Base-by-base conservation (phyloP, 495 filamentous ascomycete species). In the Penicillium desertorum region DNA sequence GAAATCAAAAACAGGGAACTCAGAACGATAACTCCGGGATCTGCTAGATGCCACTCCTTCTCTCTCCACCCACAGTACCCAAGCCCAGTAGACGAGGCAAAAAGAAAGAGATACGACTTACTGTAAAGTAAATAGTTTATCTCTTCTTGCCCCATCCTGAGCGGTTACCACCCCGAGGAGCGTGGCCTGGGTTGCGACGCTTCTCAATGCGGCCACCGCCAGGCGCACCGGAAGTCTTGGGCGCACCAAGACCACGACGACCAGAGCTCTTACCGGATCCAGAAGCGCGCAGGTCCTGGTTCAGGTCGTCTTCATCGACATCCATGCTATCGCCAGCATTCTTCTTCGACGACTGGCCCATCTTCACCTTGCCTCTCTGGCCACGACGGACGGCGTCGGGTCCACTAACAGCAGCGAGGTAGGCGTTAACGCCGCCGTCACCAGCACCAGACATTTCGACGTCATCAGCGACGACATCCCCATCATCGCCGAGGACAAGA, bases 321-420 rank as follows among this genome's bases (percentile, higher is more conserved):
- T 89, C 87, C 81, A 91, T 91, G 45, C 84, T 87, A 29, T 81
- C 81, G 41, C 73, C 75, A 45, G 56, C 81, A 16, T 84, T 83
- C 23, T 81, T 77, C 53, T 81, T 82, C 51, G 81, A 79, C 25
- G 81, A 75, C 63, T 83, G 81, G 63, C 81, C 86, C 76, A 96
- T 96, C 81, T 95, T 97, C 55, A 98, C 73, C 72, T 89, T 87
- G 19, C 94, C 92, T 52, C 87, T 83, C 62, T 89, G 86, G 20
- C 95, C 94, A 34, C 91, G 81, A 55, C 85, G 84, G 34, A 89
- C 85, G 2, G 87, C 88, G 71, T 96, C 90, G 56, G 88, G 86
- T 48, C 95, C 89, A 58, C 84, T 86, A 36, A 98, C 86, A 20
- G 95, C 95, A 37, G 88, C 85, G 14, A 98, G 90, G 70, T 98